Evolutionary conservation across 495 filamentous ascomycete species (phyloP).

Genomic region (Daldinia childiae): DNA sequence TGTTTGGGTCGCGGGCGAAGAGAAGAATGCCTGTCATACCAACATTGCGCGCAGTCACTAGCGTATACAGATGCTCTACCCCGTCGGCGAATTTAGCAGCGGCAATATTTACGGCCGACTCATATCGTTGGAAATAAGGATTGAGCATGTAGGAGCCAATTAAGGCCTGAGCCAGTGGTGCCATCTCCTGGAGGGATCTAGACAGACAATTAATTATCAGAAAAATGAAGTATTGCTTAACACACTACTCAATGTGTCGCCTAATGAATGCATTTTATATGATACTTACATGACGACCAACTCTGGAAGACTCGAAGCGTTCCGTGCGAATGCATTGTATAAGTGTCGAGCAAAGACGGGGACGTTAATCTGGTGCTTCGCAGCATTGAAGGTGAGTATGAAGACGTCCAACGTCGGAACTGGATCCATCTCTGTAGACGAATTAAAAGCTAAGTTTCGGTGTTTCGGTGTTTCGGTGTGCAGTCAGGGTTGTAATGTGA

Average conservation of each 20-base stretch:
- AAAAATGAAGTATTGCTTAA: no score
- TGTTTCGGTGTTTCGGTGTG: neutral
- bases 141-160: slow-evolving; percentile 83
- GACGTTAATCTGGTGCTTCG: slow-evolving; percentile 68
- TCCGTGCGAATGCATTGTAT: slow-evolving; percentile 70
- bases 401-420: slow-evolving; percentile 65
- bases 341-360: slow-evolving; percentile 74
- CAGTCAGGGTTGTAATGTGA: neutral
- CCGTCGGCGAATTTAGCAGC: slow-evolving; percentile 48
- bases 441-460: neutral
- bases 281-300: slow-evolving; percentile 68
- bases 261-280: neutral
- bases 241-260: neutral
- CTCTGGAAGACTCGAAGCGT: slow-evolving; percentile 64
- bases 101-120: slow-evolving; percentile 73
- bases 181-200: slow-evolving; percentile 86
- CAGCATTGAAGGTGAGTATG: slow-evolving; percentile 92
- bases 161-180: slow-evolving; percentile 83
- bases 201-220: neutral
- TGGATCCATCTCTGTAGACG: slow-evolving; percentile 18
- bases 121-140: slow-evolving; percentile 76
- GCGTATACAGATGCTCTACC: slow-evolving; percentile 52
- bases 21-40: slow-evolving; percentile 92
- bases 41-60: slow-evolving; percentile 69
- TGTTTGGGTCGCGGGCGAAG: slow-evolving; percentile 68